Conservation (phyloP, 768 basidiomycete species). For the Sarcomyxa edulis region DNA sequence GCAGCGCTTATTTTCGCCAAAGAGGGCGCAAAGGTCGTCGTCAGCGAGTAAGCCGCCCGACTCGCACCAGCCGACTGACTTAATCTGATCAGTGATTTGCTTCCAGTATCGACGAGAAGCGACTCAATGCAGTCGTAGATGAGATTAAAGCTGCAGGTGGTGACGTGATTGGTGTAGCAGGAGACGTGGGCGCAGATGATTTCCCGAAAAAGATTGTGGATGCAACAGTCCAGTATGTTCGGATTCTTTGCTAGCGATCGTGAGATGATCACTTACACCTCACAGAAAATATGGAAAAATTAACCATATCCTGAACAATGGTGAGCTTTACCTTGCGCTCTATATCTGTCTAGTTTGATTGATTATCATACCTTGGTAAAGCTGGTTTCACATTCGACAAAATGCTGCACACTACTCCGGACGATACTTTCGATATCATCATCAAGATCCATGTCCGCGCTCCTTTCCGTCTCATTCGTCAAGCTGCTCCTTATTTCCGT, state of each 20-base stretch:
- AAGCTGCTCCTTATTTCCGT: slow-evolving; percentile 82
- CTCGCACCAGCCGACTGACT: neutral
- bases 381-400: slow-evolving; percentile 80
- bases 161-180: slow-evolving; percentile 66
- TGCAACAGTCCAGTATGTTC: slow-evolving; percentile 70
- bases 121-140: slow-evolving; percentile 57
- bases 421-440: slow-evolving; percentile 79
- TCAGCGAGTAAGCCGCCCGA: slow-evolving; percentile 58
- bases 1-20: slow-evolving; percentile 74
- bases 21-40: slow-evolving; percentile 84
- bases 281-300: slow-evolving; percentile 75
- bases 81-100: neutral
- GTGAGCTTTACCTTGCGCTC: slow-evolving; percentile 22
- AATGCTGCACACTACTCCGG: slow-evolving; percentile 84
- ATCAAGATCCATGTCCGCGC: slow-evolving; percentile 82
- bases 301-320: slow-evolving; percentile 85
- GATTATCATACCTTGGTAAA: slow-evolving; percentile 13
- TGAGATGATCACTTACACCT: neutral
- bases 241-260: too few species aligned
- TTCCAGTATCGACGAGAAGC: slow-evolving; percentile 73
- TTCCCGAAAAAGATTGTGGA: slow-evolving; percentile 77
- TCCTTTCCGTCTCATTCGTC: slow-evolving; percentile 79
- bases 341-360: neutral
- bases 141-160: slow-evolving; percentile 75
- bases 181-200: slow-evolving; percentile 79